Evolutionary conservation across 2,329 filamentous ascomycete genomes (phyloP).

Genomic region (Simplicillium aogashimaense): DNA sequence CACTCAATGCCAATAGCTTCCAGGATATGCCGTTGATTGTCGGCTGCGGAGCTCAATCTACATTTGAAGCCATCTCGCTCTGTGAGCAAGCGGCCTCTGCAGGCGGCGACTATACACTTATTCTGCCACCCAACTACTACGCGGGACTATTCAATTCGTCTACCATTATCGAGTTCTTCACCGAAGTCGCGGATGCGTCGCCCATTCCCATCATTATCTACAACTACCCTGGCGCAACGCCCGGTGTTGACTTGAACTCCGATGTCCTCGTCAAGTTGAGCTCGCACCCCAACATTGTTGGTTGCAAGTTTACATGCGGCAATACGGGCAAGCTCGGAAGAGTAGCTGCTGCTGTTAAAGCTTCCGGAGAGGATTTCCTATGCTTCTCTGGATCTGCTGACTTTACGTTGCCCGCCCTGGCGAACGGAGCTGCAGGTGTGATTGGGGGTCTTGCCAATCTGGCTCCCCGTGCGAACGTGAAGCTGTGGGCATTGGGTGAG

Average conservation of each 20-base stretch:
- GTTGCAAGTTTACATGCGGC: conserved; percentile 60
- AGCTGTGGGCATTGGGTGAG: conserved; percentile 49
- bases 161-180: conserved; percentile 57
- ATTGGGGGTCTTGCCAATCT: conserved; percentile 66
- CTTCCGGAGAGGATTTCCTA: conserved; percentile 49
- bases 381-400: conserved; percentile 66
- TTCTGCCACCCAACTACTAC: conserved; percentile 72
- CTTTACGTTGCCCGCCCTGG: conserved; percentile 59
- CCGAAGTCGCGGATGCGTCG: conserved; percentile 47
- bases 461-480: conserved; percentile 54
- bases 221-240: conserved; percentile 57
- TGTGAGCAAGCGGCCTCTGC: conserved; percentile 58
- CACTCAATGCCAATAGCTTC: conserved; percentile 56
- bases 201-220: conserved; percentile 60
- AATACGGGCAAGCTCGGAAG: conserved; percentile 62
- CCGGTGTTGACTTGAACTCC: conserved; percentile 55
- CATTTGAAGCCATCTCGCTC: conserved; percentile 59
- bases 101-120: conserved; percentile 66
- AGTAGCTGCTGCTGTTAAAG: conserved; percentile 37
- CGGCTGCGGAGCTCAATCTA: conserved; percentile 65
- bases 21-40: conserved; percentile 61
- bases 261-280: conserved; percentile 50
- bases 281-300: conserved; percentile 55
- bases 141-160: conserved; percentile 50
- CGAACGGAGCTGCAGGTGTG: conserved; percentile 60